phyloP scores from a whole-genome alignment of 2,329 filamentous ascomycete genomes.

The Fusarium dimerum region DNA sequence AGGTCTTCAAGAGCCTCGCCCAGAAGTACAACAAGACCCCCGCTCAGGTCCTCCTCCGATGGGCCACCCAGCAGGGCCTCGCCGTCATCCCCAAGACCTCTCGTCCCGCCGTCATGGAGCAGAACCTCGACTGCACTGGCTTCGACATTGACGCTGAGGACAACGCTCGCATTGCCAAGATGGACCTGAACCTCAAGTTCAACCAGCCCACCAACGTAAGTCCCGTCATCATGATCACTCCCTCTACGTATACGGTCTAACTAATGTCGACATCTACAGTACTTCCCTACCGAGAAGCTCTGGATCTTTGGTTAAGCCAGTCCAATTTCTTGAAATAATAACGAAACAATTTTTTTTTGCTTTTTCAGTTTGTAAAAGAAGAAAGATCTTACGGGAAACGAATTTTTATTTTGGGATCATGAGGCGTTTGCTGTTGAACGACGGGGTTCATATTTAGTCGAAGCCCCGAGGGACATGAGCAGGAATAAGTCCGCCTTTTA shows the following conservation, averaged over 20 bases:
- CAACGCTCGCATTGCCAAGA: slow-evolving; percentile 63
- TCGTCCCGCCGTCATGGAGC: slow-evolving; percentile 51
- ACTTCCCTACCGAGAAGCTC: slow-evolving; percentile 57
- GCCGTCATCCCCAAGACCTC: slow-evolving; percentile 82
- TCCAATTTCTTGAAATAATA: background rate
- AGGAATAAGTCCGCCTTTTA: slow-evolving; percentile 16
- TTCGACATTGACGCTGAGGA: slow-evolving; percentile 70
- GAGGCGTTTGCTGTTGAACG: slow-evolving; percentile 26
- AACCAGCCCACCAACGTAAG: slow-evolving; percentile 74
- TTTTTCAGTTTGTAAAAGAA: background rate
- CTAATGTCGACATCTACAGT: slow-evolving; percentile 37
- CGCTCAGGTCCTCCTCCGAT: slow-evolving; percentile 81
- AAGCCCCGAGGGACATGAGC: slow-evolving; percentile 18
- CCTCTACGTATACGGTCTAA: too few species aligned
- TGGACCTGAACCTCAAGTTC: slow-evolving; percentile 71
- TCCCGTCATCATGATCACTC: slow-evolving; percentile 22
- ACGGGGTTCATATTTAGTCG: slow-evolving; percentile 25
- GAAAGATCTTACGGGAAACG: slow-evolving; percentile 19
- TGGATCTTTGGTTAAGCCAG: slow-evolving; percentile 56
- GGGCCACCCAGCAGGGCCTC: slow-evolving; percentile 80
- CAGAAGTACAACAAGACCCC: slow-evolving; percentile 71
- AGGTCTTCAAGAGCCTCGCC: slow-evolving; percentile 64
- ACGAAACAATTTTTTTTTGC: too few species aligned
- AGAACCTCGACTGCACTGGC: slow-evolving; percentile 67
- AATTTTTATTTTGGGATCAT: slow-evolving; percentile 27